Evolutionary conservation across 2,329 filamentous ascomycete genomes (phyloP), one percentile per base, ranked within the genome.

Genomic region (Neopestalotiopsis sp.): DNA sequence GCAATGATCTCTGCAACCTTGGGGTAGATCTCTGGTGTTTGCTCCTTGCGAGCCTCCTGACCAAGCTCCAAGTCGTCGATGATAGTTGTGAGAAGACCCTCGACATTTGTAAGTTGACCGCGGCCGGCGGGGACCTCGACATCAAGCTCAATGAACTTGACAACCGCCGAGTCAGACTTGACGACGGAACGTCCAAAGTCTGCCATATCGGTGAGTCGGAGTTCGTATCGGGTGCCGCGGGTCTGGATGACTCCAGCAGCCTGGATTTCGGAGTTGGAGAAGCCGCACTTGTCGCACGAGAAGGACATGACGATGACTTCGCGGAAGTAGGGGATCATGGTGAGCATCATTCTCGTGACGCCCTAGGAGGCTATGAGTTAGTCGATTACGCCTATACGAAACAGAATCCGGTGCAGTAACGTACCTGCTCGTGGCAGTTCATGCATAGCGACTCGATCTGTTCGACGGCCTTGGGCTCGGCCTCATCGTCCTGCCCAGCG

Each of bases 281-380:
- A 92, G 78, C 90, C 85, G 84, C 96, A 99, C 81, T 98, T 90
- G 5, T 94, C 90, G 85, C 96, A 99, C 73, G 89, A 89, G 81
- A 99, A 99, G 71, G 95, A 98, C 91, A 98, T 97, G 81, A 99
- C 89, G 76, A 99, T 94, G 72, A 99, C 91, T 81, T 99, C 95
- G 83, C 94, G 94, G 86, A 99, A 99, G 86, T 94, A 98, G 17
- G 96, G 96, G 68, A 99, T 98, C 72, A 90, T 90, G 17, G 97
- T 97, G 67, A 99, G 90, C 58, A 99, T 90, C 28, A 99, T 88
- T 69, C 92, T 89, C 14, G 96, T 99, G 1, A 85, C 89, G 75
- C 96, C 96, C 93, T 97, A 28, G 24, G 24, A 28, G 24, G 24
- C 24, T 28, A 28, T 28, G 70, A 2, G 5, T 14, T 1, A 30